Percentiles rank a stretch among this genome's conserved stretches.
Evolutionary conservation across 1,139 yeast genomes (phyloP).

Genomic region (Yamadazyma sp.): DNA sequence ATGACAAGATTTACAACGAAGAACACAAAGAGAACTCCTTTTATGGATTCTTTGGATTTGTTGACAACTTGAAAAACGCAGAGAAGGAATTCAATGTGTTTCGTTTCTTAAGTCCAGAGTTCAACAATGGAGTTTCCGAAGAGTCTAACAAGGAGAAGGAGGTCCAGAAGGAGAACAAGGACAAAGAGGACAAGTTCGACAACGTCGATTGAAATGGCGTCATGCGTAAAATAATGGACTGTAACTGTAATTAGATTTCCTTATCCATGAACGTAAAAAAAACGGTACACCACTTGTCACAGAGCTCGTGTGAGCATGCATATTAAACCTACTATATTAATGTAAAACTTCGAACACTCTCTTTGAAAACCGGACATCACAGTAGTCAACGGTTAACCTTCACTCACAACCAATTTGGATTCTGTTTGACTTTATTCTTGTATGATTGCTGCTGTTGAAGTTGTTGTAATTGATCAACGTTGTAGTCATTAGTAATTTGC

Average conservation of each 20-base stretch:
- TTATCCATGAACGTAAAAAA: conserved; percentile 4
- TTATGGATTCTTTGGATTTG: conserved; percentile 84
- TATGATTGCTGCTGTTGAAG: conserved; percentile 11
- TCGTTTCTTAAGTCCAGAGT: conserved; percentile 69
- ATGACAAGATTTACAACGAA: conserved; percentile 88
- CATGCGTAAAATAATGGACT: neutral
- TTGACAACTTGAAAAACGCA: conserved; percentile 64
- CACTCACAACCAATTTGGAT: conserved; percentile 18
- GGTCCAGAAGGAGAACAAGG: too few species aligned
- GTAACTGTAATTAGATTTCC: neutral
- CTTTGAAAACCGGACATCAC: neutral
- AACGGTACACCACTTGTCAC: neutral
- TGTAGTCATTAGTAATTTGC: conserved; percentile 5
- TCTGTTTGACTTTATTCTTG: conserved; percentile 14
- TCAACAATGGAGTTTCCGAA: conserved; percentile 28
- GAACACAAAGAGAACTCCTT: conserved; percentile 86
- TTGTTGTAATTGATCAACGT: conserved; percentile 16
- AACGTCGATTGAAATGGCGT: conserved; percentile 16
- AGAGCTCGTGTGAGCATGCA: neutral
- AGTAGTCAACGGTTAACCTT: neutral
- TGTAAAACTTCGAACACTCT: neutral
- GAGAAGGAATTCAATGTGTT: conserved; percentile 43
- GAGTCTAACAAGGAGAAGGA: conserved; percentile 7
- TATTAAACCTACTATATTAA: neutral
- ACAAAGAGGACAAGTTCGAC: conserved; percentile 14